phyloP scores from a whole-genome alignment of 306 rosid genomes.

The Quercus variabilis region DNA sequence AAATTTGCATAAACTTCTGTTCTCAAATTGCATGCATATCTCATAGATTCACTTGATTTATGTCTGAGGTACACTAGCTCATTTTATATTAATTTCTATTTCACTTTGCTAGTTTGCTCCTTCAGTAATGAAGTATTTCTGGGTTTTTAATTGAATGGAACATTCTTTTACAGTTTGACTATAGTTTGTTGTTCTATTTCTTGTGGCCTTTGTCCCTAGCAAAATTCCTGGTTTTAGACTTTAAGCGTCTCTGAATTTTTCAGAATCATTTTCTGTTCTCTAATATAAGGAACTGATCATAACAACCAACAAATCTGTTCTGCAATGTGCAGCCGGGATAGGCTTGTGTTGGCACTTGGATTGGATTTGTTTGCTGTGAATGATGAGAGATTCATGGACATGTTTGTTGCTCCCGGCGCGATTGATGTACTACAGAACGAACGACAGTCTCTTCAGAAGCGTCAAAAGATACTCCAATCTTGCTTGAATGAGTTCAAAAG shows the following conservation, averaged over 20 bases:
- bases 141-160: neutral
- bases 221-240: neutral
- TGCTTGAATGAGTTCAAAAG: constrained; percentile 85
- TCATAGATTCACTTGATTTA: neutral
- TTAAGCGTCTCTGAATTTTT: neutral
- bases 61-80: neutral
- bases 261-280: neutral
- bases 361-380: constrained; percentile 88
- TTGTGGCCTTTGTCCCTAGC: neutral
- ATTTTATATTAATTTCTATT: neutral
- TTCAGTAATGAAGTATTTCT: too few species aligned
- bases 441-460: constrained; percentile 67
- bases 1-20: neutral
- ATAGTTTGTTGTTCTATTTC: neutral
- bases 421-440: constrained; percentile 65
- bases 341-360: constrained; percentile 75
- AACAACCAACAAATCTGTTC: neutral
- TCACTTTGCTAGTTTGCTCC: too few species aligned
- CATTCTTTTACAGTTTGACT: neutral
- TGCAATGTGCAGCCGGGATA: constrained; percentile 63
- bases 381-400: constrained; percentile 90
- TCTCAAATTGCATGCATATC: neutral
- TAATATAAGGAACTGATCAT: neutral
- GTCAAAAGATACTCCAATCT: constrained; percentile 78
- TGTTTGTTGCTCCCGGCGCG: constrained; percentile 95